Percentiles rank a stretch among this genome's conserved stretches.
Evolutionary conservation across 1,139 yeast genomes (phyloP).

Genomic region (Debaryomyces sp.): DNA sequence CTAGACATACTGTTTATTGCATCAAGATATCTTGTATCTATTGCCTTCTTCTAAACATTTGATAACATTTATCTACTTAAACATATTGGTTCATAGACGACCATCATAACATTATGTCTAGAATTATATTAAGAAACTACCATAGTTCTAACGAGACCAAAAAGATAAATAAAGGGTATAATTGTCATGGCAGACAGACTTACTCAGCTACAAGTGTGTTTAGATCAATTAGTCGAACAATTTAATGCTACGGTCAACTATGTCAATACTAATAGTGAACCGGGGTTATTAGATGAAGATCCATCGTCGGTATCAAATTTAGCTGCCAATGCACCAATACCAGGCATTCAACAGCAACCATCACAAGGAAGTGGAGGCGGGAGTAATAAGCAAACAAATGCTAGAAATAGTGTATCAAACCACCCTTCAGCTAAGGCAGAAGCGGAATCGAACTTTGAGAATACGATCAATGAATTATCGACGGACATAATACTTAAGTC

Average conservation of each 20-base stretch:
- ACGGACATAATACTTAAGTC: constrained; percentile 84
- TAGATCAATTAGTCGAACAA: constrained; percentile 90
- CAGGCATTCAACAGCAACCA: constrained; percentile 29
- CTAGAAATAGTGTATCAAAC: constrained; percentile 19
- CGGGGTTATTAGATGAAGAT: constrained; percentile 42
- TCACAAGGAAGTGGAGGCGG: constrained; percentile 25
- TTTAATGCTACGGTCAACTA: constrained; percentile 89
- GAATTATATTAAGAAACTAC: neutral
- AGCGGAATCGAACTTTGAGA: constrained; percentile 42
- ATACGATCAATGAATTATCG: constrained; percentile 71
- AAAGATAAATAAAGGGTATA: neutral
- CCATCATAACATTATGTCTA: neutral
- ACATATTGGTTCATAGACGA: constrained; percentile 2
- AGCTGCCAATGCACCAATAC: constrained; percentile 52
- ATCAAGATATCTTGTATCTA: neutral
- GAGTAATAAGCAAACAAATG: constrained; percentile 23
- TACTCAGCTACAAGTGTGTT: constrained; percentile 88
- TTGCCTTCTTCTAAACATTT: neutral
- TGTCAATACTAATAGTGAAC: constrained; percentile 57
- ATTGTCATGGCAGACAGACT: constrained; percentile 73
- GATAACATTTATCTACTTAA: neutral
- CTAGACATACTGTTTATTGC: constrained; percentile 1
- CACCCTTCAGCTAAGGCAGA: constrained; percentile 19
- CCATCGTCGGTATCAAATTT: constrained; percentile 41
- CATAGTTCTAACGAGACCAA: neutral